Evolutionary conservation across 306 rosid species (phyloP), one percentile per base, ranked within the genome.

Genomic region (Corylus heterophylla): DNA sequence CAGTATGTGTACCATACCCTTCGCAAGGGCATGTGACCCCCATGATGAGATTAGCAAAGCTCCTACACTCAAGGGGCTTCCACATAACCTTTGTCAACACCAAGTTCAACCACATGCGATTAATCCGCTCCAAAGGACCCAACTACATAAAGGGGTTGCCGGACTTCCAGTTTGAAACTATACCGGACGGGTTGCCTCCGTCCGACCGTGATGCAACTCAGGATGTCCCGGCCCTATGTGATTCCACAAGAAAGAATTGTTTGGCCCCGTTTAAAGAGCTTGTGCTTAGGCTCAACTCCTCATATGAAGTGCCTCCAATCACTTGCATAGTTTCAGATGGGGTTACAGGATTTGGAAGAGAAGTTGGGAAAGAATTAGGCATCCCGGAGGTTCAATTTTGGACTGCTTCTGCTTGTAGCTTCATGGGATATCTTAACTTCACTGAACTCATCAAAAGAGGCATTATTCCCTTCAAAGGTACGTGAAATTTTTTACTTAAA

Each of bases 321-420:
- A 85, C 75, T 11, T 85, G 85, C 78, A 81, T 85, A 55, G 31
- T 85, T 12, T 64, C 79, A 1, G 88, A 78, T 78, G 85, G 83
- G 18, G 62, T 54, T 59, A 74, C 64, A 83, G 74, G 88, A 69
- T 85, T 85, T 63, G 83, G 78, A 8, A 70, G 61, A 1, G 39
- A 78, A 58, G 88, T 42, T 22, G 85, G 54, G 1, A 48, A 71
- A 73, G 85, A 85, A 76, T 74, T 85, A 12, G 80, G 83, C 37
- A 81, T 85, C 51, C 83, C 82, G 1, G 80, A 81, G 50, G 83
- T 48, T 78, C 85, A 78, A 67, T 81, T 85, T 49, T 81, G 88
- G 85, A 85, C 85, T 44, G 76, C 85, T 42, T 85, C 88, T 52
- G 88, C 83, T 74, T 84, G 87, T 77, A 71, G 87, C 17, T 81